Percentiles rank a stretch among this genome's conserved stretches.
These are phyloP conservation scores for Boletus semigastroideus DNA, from an alignment of 1,284 basidiomycete species.

Conservation along the genomic window DNA sequence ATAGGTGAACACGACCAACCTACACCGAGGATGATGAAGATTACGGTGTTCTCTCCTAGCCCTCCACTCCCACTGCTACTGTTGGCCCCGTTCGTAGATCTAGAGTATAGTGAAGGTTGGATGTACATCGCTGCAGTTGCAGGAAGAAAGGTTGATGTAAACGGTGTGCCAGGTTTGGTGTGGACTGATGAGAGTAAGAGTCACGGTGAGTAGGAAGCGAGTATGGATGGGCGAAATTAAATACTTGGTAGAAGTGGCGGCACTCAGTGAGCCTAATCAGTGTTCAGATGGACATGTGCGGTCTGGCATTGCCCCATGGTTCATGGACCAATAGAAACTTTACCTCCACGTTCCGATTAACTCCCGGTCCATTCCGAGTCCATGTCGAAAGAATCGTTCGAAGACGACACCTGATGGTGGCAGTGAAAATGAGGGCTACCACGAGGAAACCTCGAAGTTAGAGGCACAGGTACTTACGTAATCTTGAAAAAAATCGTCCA, in stretches of 20 bases:
- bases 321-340: conserved; percentile 21
- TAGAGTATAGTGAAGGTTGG: conserved; percentile 13
- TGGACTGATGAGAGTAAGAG: conserved; percentile 10
- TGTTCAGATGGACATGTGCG: conserved; percentile 8
- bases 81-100: conserved; percentile 5
- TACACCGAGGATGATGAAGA: conserved; percentile 29
- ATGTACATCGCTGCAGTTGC: conserved; percentile 6
- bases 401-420: conserved; percentile 17
- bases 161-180: conserved; percentile 1
- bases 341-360: conserved; percentile 17
- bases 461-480: conserved; percentile 11
- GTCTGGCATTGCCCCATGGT: conserved; percentile 20
- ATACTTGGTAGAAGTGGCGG: conserved; percentile 13
- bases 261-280: conserved; percentile 19
- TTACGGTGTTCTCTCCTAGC: conserved; percentile 18
- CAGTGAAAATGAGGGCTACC: conserved; percentile 21
- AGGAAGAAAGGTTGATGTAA: neutral
- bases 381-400: conserved; percentile 15
- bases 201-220: conserved; percentile 2
- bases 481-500: neutral
- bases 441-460: conserved; percentile 20
- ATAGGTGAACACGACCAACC: conserved; percentile 26
- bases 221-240: conserved; percentile 15
- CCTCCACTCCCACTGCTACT: neutral
- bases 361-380: conserved; percentile 18